These are phyloP conservation scores for Papiliotrema terrestris DNA, from an alignment of 1,284 basidiomycete genomes.

Conservation along the genomic window DNA sequence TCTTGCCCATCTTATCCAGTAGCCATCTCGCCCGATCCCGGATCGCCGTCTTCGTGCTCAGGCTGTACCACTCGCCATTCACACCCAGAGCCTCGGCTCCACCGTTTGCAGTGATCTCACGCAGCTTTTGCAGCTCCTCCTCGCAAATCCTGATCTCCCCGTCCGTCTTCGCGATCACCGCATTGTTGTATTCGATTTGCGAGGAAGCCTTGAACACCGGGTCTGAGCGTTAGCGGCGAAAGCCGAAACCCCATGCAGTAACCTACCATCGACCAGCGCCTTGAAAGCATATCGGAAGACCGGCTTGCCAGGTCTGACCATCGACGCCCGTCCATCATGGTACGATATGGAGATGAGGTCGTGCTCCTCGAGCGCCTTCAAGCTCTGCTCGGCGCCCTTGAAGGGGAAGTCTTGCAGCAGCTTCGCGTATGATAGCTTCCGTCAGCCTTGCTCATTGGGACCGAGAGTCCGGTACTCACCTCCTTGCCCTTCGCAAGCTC, in stretches of 20 bases:
- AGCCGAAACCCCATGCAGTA: neutral
- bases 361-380: constrained; percentile 83
- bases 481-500: constrained; percentile 67
- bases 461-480: constrained; percentile 49
- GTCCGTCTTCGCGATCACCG: constrained; percentile 65
- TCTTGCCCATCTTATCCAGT: constrained; percentile 67
- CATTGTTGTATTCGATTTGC: constrained; percentile 74
- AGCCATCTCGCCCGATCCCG: constrained; percentile 64
- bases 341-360: constrained; percentile 81
- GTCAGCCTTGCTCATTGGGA: neutral
- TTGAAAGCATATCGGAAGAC: constrained; percentile 83
- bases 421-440: constrained; percentile 74
- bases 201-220: constrained; percentile 74
- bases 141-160: constrained; percentile 67
- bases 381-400: constrained; percentile 78
- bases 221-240: constrained; percentile 53
- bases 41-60: constrained; percentile 57
- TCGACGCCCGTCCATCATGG: constrained; percentile 74
- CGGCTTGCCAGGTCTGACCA: constrained; percentile 83
- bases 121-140: constrained; percentile 66
- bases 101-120: constrained; percentile 55
- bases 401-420: constrained; percentile 81
- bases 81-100: constrained; percentile 40
- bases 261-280: constrained; percentile 67
- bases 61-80: constrained; percentile 17